phyloP scores from a whole-genome alignment of 768 basidiomycete genomes.

The Leucocoprinus sp. region DNA sequence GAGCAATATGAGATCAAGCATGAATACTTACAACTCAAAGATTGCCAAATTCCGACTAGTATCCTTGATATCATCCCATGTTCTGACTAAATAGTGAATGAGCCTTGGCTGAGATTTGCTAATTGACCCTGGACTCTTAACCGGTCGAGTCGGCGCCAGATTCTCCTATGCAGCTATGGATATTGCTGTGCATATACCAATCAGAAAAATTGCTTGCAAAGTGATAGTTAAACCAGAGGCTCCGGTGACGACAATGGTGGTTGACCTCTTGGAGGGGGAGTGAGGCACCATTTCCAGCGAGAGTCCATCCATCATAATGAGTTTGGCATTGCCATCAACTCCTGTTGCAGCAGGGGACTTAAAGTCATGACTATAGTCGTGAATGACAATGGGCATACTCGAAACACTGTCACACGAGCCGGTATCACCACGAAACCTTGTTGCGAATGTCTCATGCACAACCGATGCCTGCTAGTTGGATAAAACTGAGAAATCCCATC shows the following conservation, averaged over 20 bases:
- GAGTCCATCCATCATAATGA: slow-evolving; percentile 71
- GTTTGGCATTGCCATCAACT: slow-evolving; percentile 80
- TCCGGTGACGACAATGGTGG: slow-evolving; percentile 69
- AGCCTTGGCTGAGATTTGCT: slow-evolving; percentile 58
- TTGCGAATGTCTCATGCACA: slow-evolving; percentile 84
- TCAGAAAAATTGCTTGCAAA: slow-evolving; percentile 50
- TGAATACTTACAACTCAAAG: slow-evolving; percentile 79
- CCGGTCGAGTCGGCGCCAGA: slow-evolving; percentile 57
- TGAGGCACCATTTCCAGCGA: no score
- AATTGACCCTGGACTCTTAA: slow-evolving; percentile 58
- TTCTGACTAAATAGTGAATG: slow-evolving; percentile 40
- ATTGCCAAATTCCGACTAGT: slow-evolving; percentile 79
- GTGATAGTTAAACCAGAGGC: slow-evolving; percentile 65
- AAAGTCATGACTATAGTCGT: no score
- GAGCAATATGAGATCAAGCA: slow-evolving; percentile 1
- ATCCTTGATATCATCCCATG: slow-evolving; percentile 67
- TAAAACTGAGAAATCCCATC: slow-evolving; percentile 68
- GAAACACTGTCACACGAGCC: slow-evolving; percentile 65
- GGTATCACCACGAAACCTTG: slow-evolving; percentile 73
- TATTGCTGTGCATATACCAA: slow-evolving; percentile 99
- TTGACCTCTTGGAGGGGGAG: slow-evolving; percentile 95
- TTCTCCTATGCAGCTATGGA: slow-evolving; percentile 66
- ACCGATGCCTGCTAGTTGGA: slow-evolving; percentile 89
- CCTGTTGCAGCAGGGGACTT: slow-evolving; percentile 66
- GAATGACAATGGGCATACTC: slow-evolving; percentile 86